phyloP scores from a whole-genome alignment of 257 asterid genomes.

The Dorcoceras hygrometricum region DNA sequence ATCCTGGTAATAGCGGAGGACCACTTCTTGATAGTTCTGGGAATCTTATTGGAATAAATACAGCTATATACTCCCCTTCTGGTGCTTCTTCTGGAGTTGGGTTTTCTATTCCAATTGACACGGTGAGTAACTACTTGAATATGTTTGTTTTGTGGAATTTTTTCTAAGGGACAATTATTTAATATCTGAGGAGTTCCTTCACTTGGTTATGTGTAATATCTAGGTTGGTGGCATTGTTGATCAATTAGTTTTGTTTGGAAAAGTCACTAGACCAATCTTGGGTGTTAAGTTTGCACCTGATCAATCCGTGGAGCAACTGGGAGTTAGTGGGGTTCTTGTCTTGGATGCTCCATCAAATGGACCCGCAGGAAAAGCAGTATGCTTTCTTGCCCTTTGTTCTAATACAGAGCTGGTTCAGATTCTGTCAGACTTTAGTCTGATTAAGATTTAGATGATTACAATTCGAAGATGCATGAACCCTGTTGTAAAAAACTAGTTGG shows the following conservation, averaged over 20 bases:
- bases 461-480: not conserved
- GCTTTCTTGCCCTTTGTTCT: conserved; percentile 25
- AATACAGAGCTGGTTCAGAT: conserved; percentile 1
- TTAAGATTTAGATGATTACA: not conserved
- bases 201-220: conserved; percentile 12
- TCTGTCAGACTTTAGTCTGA: conserved; percentile 10
- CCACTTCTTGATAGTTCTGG: conserved; percentile 99
- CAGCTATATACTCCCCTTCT: conserved; percentile 98
- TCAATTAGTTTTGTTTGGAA: conserved; percentile 88
- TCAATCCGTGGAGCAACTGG: conserved; percentile 95
- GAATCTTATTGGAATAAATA: conserved; percentile 90
- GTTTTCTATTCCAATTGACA: conserved; percentile 98
- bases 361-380: conserved; percentile 99
- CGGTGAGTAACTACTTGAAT: conserved; percentile 52
- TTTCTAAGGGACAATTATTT: conserved; percentile 13
- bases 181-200: not conserved
- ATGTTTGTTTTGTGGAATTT: not conserved
- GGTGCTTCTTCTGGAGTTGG: conserved; percentile 99
- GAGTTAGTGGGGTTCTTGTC: conserved; percentile 96
- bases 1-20: conserved; percentile 99
- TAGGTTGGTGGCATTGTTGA: conserved; percentile 97
- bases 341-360: conserved; percentile 93
- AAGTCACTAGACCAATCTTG: conserved; percentile 89
- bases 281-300: conserved; percentile 98
- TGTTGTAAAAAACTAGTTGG: conserved; percentile 7